A percentile compares a stretch with the other conserved stretches of the same genome.
Evolutionary conservation across 1,139 yeast genomes (phyloP).

Genomic region (Geotrichum phurueaensis): DNA sequence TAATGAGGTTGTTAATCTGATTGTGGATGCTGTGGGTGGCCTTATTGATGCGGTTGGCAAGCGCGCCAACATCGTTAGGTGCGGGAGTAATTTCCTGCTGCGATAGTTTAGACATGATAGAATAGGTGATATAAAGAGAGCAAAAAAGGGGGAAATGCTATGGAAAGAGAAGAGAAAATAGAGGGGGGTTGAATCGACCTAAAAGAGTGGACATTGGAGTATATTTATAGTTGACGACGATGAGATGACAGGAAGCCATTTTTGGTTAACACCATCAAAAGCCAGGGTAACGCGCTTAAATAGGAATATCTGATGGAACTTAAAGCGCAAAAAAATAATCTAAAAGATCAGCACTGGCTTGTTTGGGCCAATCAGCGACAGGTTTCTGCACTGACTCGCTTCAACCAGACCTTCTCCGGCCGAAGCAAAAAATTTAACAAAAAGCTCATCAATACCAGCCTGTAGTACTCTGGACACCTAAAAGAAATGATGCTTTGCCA

Average conservation of each 20-base stretch:
- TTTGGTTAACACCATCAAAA: not conserved
- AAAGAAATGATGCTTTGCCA: no score
- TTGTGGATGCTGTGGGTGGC: slow-evolving; percentile 64
- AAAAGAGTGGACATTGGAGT: not conserved
- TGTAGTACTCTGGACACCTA: no score
- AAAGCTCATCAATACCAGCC: no score
- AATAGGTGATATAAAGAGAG: not conserved
- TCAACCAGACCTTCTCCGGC: no score
- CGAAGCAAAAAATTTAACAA: no score
- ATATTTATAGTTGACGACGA: not conserved
- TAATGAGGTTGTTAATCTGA: slow-evolving; percentile 61
- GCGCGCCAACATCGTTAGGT: slow-evolving; percentile 70
- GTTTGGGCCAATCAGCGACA: no score
- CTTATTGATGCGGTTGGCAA: slow-evolving; percentile 70
- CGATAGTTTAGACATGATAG: slow-evolving; percentile 26
- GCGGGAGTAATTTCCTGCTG: slow-evolving; percentile 64
- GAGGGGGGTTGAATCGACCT: not conserved
- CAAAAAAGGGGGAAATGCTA: not conserved
- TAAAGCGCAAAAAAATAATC: no score
- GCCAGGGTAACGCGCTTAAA: not conserved
- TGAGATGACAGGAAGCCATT: not conserved
- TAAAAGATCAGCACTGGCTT: no score
- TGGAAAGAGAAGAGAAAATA: not conserved
- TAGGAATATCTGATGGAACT: not conserved
- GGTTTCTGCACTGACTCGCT: no score